Evolutionary conservation across 768 basidiomycete genomes (phyloP).

Genomic region (Pleurotus platypus): DNA sequence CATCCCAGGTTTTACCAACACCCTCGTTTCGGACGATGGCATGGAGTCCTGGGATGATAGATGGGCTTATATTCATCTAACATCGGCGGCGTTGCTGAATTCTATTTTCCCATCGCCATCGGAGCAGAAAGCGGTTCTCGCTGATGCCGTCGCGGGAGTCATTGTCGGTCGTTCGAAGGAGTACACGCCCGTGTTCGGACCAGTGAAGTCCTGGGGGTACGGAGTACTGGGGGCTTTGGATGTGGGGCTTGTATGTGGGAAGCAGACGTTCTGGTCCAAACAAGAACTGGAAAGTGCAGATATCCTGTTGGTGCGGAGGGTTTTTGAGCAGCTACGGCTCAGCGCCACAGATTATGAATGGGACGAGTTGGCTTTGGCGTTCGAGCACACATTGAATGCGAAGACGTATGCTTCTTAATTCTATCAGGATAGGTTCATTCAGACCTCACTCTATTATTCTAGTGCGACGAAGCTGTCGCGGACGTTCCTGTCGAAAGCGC

Average conservation of each 20-base stretch:
- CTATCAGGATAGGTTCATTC: constrained; percentile 11
- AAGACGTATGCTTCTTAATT: constrained; percentile 42
- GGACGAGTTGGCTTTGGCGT: constrained; percentile 63
- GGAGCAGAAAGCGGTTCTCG: constrained; percentile 29
- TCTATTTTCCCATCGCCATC: constrained; percentile 47
- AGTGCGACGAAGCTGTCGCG: constrained; percentile 75
- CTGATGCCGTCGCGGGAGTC: constrained; percentile 64
- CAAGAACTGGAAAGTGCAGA: constrained; percentile 53
- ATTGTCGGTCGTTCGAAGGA: constrained; percentile 64
- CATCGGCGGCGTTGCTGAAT: constrained; percentile 39
- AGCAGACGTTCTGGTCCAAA: constrained; percentile 32
- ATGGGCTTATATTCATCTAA: constrained; percentile 54
- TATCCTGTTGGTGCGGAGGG: constrained; percentile 42
- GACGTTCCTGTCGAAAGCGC: constrained; percentile 48
- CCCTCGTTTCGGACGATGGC: constrained; percentile 26
- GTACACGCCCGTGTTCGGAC: constrained; percentile 60
- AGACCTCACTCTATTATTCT: constrained; percentile 1
- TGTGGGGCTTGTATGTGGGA: constrained; percentile 18
- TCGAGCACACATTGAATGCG: constrained; percentile 55
- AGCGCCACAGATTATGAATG: constrained; percentile 53
- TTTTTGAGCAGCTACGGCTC: constrained; percentile 57
- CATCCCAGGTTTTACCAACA: constrained; percentile 59
- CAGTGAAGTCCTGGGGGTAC: constrained; percentile 63
- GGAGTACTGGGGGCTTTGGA: constrained; percentile 57
- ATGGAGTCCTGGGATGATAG: constrained; percentile 57